Percentiles rank a stretch among this genome's conserved stretches.
Conservation (phyloP, 768 basidiomycete species). For the Dacryopinax primogenitus region DNA sequence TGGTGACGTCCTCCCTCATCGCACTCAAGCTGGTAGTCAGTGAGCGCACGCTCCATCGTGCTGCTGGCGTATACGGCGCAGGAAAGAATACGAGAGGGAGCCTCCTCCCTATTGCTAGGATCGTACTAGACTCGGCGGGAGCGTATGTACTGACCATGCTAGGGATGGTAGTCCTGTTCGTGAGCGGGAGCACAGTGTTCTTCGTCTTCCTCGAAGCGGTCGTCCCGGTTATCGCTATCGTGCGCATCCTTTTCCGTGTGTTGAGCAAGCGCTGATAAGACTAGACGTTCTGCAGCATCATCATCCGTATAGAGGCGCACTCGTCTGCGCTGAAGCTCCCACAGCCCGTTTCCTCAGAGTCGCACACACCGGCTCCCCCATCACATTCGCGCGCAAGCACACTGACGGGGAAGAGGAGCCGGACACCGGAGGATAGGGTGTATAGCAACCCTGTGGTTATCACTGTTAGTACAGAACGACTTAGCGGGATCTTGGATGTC, state of each 20-base stretch:
- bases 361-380: not conserved
- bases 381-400: not conserved
- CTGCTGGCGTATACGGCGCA: not conserved
- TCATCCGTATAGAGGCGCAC: not conserved
- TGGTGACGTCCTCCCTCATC: not conserved
- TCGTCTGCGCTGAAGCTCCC: not conserved
- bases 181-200: not conserved
- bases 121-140: not conserved
- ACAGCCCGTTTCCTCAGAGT: not conserved
- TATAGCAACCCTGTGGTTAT: not conserved
- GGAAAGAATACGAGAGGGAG: too few species aligned
- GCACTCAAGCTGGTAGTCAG: not conserved
- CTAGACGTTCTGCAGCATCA: not conserved
- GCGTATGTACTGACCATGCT: not conserved
- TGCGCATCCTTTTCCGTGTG: not conserved
- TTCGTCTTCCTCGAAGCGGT: not conserved
- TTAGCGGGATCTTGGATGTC: not conserved
- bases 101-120: not conserved
- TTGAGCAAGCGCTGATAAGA: not conserved
- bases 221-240: not conserved
- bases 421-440: not conserved
- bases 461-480: not conserved
- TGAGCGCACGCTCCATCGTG: not conserved
- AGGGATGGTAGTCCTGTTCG: not conserved
- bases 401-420: not conserved